Conservation (phyloP, 768 basidiomycete species). For the Suillus subalutaceus region DNA sequence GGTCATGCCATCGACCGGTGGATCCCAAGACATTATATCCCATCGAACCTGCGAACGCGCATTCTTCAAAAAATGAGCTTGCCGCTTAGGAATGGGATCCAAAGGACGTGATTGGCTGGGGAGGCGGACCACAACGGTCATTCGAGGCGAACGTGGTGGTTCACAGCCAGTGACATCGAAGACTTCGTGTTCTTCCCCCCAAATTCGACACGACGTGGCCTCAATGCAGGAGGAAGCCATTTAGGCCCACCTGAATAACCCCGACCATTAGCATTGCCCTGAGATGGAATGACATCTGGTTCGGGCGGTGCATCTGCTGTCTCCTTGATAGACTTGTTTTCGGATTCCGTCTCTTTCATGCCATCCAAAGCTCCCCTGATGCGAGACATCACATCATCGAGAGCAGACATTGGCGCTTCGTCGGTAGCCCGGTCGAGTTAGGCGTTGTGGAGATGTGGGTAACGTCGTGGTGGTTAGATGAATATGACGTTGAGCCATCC, state of each 20-base stretch:
- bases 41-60: slow-evolving; percentile 46
- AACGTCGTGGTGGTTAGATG: slow-evolving; percentile 21
- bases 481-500: slow-evolving; percentile 14
- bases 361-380: slow-evolving; percentile 79
- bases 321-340: slow-evolving; percentile 21
- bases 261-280: slow-evolving; percentile 20
- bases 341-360: slow-evolving; percentile 49
- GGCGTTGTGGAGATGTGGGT: slow-evolving; percentile 25
- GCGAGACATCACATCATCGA: slow-evolving; percentile 83
- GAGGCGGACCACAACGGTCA: slow-evolving; percentile 46
- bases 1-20: slow-evolving; percentile 68
- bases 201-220: slow-evolving; percentile 34
- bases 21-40: slow-evolving; percentile 73
- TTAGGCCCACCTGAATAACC: slow-evolving; percentile 27
- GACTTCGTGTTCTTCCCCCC: slow-evolving; percentile 44
- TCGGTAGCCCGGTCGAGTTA: slow-evolving; percentile 36
- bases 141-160: slow-evolving; percentile 51
- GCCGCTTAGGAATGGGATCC: slow-evolving; percentile 51
- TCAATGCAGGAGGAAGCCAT: slow-evolving; percentile 62
- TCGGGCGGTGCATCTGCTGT: slow-evolving; percentile 22
- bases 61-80: slow-evolving; percentile 46
- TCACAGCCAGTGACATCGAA: slow-evolving; percentile 50
- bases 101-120: slow-evolving; percentile 46
- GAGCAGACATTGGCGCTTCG: slow-evolving; percentile 66
- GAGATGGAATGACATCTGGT: slow-evolving; percentile 15